Conservation (phyloP, 169 alveolate species). For the Eimeria falciformis region DNA sequence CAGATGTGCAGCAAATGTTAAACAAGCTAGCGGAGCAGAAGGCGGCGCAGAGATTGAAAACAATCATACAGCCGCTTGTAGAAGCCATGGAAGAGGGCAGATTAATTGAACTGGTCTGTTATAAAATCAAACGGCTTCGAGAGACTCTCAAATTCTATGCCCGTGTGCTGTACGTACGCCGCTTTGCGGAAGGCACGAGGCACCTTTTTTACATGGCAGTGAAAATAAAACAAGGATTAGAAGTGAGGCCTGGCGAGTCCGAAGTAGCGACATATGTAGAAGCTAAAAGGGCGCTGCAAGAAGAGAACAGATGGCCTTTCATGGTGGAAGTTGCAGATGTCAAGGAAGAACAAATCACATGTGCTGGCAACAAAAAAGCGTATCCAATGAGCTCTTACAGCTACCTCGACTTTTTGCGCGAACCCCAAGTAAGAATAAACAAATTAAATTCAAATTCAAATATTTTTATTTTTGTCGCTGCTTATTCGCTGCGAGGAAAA, state of each 20-base stretch:
- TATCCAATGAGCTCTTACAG: conserved; percentile 85
- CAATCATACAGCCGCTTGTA: neutral
- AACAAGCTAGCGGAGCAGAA: conserved; percentile 56
- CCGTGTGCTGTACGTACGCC: conserved; percentile 73
- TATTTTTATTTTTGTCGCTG: neutral
- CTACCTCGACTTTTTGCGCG: conserved; percentile 85
- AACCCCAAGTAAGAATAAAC: conserved; percentile 71
- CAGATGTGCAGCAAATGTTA: conserved; percentile 57
- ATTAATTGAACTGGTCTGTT: neutral
- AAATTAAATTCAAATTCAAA: neutral
- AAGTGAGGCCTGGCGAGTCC: conserved; percentile 81
- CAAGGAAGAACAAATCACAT: conserved; percentile 78
- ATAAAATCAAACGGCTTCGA: neutral
- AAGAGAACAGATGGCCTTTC: conserved; percentile 83
- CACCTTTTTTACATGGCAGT: conserved; percentile 82
- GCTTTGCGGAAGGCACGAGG: conserved; percentile 79
- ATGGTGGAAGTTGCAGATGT: conserved; percentile 83
- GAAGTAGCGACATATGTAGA: conserved; percentile 85
- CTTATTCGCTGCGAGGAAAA: neutral
- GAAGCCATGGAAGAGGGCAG: conserved; percentile 58
- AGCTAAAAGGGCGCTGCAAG: conserved; percentile 79
- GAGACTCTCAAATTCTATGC: conserved; percentile 31
- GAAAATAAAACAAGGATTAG: conserved; percentile 80
- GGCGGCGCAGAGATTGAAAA: conserved; percentile 46
- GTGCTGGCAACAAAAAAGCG: conserved; percentile 81